Conservation (phyloP, 805 yeast species). For the Saccharomycopsis fermentans region DNA sequence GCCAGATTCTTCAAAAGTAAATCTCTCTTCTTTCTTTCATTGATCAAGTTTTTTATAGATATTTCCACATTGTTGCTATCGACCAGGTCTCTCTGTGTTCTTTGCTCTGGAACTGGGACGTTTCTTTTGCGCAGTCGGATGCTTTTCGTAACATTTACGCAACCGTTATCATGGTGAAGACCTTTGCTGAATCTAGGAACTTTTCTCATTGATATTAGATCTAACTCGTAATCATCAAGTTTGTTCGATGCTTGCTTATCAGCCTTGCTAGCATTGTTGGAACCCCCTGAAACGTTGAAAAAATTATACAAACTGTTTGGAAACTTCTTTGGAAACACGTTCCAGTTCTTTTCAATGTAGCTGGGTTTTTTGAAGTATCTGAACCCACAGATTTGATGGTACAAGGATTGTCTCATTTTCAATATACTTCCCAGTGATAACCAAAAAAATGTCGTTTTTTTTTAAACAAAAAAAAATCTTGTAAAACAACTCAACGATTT, state of each 20-base stretch:
- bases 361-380: neutral
- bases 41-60: neutral
- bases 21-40: neutral
- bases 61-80: neutral
- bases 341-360: neutral
- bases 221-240: slow-evolving; percentile 5
- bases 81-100: neutral
- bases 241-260: neutral
- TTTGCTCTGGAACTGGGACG: neutral
- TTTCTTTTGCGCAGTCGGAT: neutral
- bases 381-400: neutral
- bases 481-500: neutral
- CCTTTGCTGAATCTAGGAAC: neutral
- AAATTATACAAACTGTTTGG: neutral
- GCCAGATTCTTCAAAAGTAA: neutral
- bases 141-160: neutral
- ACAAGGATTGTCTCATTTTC: neutral
- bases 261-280: neutral
- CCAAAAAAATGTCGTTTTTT: too few species aligned
- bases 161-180: neutral
- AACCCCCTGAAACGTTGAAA: neutral
- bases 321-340: neutral
- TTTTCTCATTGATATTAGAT: slow-evolving; percentile 2
- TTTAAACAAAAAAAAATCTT: neutral
- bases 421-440: neutral